Evolutionary conservation across 2,329 filamentous ascomycete species (phyloP), one percentile per base, ranked within the genome.

Genomic region (Colletotrichum coccodes): DNA sequence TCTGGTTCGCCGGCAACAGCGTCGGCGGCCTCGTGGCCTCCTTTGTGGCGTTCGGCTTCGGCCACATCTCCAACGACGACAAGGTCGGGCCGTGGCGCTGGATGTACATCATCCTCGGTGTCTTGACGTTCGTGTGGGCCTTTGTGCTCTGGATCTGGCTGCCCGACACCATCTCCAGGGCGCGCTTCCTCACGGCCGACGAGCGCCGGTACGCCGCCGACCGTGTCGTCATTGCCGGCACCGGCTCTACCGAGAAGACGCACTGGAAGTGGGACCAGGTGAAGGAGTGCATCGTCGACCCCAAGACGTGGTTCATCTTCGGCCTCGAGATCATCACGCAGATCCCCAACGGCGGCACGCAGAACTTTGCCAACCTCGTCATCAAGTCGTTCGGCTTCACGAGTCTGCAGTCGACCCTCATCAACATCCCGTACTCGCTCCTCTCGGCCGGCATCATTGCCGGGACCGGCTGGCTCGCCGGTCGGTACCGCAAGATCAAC

Each of bases 291-390:
- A 74, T 90, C 0, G 60, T 80, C 11, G 89, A 90, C 71, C 87
- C 86, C 3, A 90, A 90, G 75, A 88, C 87, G 0, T 91, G 87
- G 87, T 78, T 90, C 54, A 82, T 91, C 52, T 82, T 88, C 65
- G 79, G 78, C 2, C 83, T 91, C 26, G 82, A 84, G 26, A 70
- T 90, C 5, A 75, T 86, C 3, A 85, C 83, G 2, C 85, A 88
- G 75, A 89, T 91, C 28, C 88, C 89, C 46, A 91, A 90, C 70
- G 88, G 88, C 36, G 89, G 89, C 28, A 88, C 87, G 0, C 85
- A 87, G 72, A 87, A 84, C 72, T 90, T 90, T 56, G 84, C 85
- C 46, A 89, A 88, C 72, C 81, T 89, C 40, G 85, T 89, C 60
- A 82, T 89, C 74, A 81, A 79, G 52, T 87, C 85, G 5, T 89